These are phyloP conservation scores for Phytophthora vignae DNA, from an alignment of 352 stramenopile species.

Conservation along the genomic window DNA sequence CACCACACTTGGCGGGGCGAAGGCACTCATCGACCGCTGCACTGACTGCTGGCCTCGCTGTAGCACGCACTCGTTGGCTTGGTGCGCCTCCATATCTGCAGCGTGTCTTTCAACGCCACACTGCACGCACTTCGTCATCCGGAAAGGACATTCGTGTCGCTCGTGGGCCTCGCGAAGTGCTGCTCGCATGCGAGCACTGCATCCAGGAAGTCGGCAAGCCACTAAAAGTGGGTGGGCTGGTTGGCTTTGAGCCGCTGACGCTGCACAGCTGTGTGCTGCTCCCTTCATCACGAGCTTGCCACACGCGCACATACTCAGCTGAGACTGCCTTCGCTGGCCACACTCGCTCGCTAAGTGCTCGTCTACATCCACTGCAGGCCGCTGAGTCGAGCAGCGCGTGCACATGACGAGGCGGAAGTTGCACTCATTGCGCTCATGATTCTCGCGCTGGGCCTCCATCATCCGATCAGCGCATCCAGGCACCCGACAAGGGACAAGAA, in stretches of 20 bases:
- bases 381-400: constrained; percentile 16
- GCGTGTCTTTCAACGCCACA: constrained; percentile 54
- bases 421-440: constrained; percentile 30
- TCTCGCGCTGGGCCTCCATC: constrained; percentile 44
- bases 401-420: constrained; percentile 18
- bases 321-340: constrained; percentile 15
- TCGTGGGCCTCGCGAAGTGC: constrained; percentile 63
- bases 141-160: constrained; percentile 53
- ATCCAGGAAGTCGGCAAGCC: constrained; percentile 31
- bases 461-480: constrained; percentile 44
- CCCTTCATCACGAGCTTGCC: constrained; percentile 30
- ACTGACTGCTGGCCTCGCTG: constrained; percentile 35
- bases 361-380: constrained; percentile 41
- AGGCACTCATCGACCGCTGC: constrained; percentile 9
- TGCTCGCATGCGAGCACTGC: constrained; percentile 40
- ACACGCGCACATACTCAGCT: constrained; percentile 24
- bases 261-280: constrained; percentile 19
- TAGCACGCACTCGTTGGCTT: constrained; percentile 50
- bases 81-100: constrained; percentile 48
- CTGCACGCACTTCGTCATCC: constrained; percentile 45
- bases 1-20: constrained; percentile 16
- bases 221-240: constrained; percentile 18
- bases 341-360: constrained; percentile 52
- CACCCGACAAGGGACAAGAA: constrained; percentile 49
- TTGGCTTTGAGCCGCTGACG: not conserved